phyloP scores from a whole-genome alignment of 768 basidiomycete genomes.

The Hypholoma sublateritium region DNA sequence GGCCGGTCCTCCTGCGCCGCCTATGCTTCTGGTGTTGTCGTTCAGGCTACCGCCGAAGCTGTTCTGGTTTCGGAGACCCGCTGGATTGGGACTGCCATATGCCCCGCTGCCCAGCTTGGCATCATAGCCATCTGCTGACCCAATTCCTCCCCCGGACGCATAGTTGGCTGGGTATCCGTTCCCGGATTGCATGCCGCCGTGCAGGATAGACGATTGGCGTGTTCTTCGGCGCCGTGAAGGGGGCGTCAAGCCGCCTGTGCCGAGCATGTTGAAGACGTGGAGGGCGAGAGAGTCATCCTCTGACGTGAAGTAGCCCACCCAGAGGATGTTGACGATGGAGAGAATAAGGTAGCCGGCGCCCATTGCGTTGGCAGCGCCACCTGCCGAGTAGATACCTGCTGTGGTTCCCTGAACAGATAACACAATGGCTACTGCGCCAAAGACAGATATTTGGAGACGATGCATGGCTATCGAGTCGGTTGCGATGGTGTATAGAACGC shows the following conservation, averaged over 20 bases:
- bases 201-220: constrained; percentile 57
- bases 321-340: constrained; percentile 88
- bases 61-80: constrained; percentile 51
- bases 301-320: constrained; percentile 96
- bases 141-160: constrained; percentile 67
- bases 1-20: constrained; percentile 40
- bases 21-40: constrained; percentile 35
- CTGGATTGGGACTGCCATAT: constrained; percentile 46
- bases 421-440: constrained; percentile 84
- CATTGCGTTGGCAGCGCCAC: constrained; percentile 70
- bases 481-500: constrained; percentile 75
- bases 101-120: constrained; percentile 53
- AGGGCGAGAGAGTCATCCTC: constrained; percentile 89
- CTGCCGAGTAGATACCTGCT: constrained; percentile 57
- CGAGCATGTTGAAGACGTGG: constrained; percentile 85
- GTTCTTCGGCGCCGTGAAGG: constrained; percentile 80
- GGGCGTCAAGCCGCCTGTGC: constrained; percentile 81
- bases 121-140: constrained; percentile 69
- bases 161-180: constrained; percentile 69
- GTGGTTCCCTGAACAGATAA: constrained; percentile 81
- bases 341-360: constrained; percentile 95
- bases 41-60: constrained; percentile 50
- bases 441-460: constrained; percentile 86
- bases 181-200: constrained; percentile 59
- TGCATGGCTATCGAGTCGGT: constrained; percentile 92